Percentiles rank a stretch among this genome's conserved stretches.
phyloP scores from a whole-genome alignment of 2,329 filamentous ascomycete species.

The Aureobasidium sp. region DNA sequence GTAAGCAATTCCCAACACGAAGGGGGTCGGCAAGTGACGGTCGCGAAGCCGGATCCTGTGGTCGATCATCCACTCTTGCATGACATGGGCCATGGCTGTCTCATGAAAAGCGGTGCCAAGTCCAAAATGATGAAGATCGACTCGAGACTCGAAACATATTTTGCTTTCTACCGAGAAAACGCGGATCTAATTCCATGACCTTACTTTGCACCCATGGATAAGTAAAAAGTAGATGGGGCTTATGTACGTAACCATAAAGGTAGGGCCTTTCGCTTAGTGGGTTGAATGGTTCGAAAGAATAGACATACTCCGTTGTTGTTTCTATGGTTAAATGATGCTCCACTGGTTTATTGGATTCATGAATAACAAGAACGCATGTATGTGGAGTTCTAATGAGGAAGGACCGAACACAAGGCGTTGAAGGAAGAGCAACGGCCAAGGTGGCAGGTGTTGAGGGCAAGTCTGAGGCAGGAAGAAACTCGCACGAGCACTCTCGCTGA shows the following conservation, averaged over 20 bases:
- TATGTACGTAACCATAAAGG: background rate
- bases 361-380: background rate
- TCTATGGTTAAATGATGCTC: background rate
- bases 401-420: background rate
- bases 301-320: background rate
- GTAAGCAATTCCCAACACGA: background rate
- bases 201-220: background rate
- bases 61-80: background rate
- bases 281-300: background rate
- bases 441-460: background rate
- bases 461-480: background rate
- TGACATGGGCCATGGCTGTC: constrained; percentile 5
- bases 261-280: background rate
- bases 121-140: background rate
- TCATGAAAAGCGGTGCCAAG: constrained; percentile 4
- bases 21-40: constrained; percentile 4
- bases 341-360: constrained; percentile 1
- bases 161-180: background rate
- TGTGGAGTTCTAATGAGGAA: background rate
- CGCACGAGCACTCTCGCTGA: background rate
- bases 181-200: background rate
- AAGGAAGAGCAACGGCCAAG: background rate
- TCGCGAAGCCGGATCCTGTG: background rate
- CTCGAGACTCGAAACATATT: background rate
- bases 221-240: background rate